Base-by-base conservation (phyloP, 345 rosid species). In the Eutrema japonicum region DNA sequence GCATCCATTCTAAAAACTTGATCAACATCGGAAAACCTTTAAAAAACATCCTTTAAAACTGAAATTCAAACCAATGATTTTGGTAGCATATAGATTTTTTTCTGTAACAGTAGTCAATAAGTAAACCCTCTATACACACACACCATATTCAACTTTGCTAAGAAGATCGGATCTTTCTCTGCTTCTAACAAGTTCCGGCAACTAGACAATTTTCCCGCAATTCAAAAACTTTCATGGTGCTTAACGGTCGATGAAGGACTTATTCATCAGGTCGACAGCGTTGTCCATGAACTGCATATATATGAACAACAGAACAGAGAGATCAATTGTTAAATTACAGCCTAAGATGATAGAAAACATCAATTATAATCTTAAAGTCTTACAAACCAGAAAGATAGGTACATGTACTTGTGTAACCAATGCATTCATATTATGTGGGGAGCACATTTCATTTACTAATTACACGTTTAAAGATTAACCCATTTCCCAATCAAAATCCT, bases 211-310 rank as follows among this genome's bases (percentile, higher is more conserved):
- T 62, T 27, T 72, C 45, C 38, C 22, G 53, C 70, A 62, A 37
- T 69, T 41, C 74, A 75, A 76, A 76, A 75, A 76, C 64, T 68
- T 68, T 29, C 22, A 10, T 46, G 55, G 47, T 64, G 68, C 50
- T 84, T 80, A 81, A 65, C 93, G 93, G 77, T 89, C 97, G 13
- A 85, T 80, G 78, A 93, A 93, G 3, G 97, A 89, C 82, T 90
- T 89, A 80, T 93, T 82, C 96, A 90, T 93, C 80, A 90, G 86
- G 79, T 80, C 77, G 26, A 89, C 89, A 12, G 96, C 98, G 18
- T 87, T 82, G 49, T 93, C 98, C 98, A 90, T 85, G 79, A 90
- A 89, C 97, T 90, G 89, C 87, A 87, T 12, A 53, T 26, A 46
- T 45, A 77, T 55, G 35, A 74, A 69, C 66, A 71, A 49, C 11